phyloP scores from a whole-genome alignment of 306 rosid species.

The Acmispon strigosus region DNA sequence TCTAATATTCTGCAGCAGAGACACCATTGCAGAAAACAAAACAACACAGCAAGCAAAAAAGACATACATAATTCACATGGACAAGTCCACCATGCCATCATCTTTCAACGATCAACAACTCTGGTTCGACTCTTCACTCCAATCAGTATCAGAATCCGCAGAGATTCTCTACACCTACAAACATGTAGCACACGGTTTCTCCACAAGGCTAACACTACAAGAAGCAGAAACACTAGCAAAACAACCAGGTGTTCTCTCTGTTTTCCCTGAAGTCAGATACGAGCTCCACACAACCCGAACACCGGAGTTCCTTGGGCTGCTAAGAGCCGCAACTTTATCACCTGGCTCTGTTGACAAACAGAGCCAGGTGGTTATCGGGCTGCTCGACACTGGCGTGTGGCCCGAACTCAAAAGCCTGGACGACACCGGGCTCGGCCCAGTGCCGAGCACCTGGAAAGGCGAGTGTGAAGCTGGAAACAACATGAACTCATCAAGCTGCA shows the following conservation, averaged over 20 bases:
- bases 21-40: conserved; percentile 26
- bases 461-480: conserved; percentile 58
- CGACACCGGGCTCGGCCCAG: conserved; percentile 55
- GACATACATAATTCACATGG: conserved; percentile 83
- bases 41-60: conserved; percentile 31
- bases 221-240: conserved; percentile 56
- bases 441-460: conserved; percentile 78
- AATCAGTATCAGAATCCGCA: conserved; percentile 65
- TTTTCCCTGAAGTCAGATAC: conserved; percentile 52
- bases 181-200: conserved; percentile 65
- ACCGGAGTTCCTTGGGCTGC: conserved; percentile 74
- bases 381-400: conserved; percentile 86
- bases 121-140: conserved; percentile 73
- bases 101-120: conserved; percentile 45
- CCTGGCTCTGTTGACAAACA: conserved; percentile 25
- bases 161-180: conserved; percentile 75
- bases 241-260: conserved; percentile 59
- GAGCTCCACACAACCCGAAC: conserved; percentile 91
- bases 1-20: conserved; percentile 2
- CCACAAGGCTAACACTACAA: conserved; percentile 53
- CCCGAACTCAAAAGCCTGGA: conserved; percentile 67
- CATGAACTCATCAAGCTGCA: conserved; percentile 60
- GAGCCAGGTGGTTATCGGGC: conserved; percentile 59
- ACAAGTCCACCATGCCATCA: conserved; percentile 64
- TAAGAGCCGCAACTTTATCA: conserved; percentile 20